phyloP scores from a whole-genome alignment of 2,329 filamentous ascomycete species.

The Ophiostoma piceae region DNA sequence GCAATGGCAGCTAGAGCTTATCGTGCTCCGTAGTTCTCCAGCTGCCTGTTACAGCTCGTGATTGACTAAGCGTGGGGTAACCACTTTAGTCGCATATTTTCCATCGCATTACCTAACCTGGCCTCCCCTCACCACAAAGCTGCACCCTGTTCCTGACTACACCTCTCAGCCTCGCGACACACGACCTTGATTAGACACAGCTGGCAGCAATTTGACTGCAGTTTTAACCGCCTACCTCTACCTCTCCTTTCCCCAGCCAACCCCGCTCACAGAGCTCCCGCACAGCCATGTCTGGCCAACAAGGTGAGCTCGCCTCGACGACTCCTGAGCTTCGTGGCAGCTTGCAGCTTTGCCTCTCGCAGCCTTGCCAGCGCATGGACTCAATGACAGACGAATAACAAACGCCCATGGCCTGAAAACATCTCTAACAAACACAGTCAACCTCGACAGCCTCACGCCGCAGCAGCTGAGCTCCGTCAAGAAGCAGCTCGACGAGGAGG shows the following conservation, averaged over 20 bases:
- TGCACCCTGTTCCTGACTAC: not conserved
- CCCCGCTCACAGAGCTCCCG: conserved; percentile 1
- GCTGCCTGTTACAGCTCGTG: not conserved
- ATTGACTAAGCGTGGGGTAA: conserved; percentile 14
- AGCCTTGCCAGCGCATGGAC: not conserved
- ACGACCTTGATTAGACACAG: not conserved
- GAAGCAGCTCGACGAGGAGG: conserved; percentile 91
- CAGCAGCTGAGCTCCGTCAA: conserved; percentile 88
- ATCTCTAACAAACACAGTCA: conserved; percentile 39
- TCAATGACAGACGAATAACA: not conserved
- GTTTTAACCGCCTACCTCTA: not conserved
- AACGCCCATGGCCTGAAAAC: not conserved
- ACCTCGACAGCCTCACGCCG: conserved; percentile 68
- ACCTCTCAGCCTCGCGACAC: not conserved
- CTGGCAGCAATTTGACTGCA: not conserved
- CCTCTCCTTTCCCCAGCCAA: too few species aligned
- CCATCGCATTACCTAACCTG: conserved; percentile 14
- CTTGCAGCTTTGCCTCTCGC: not conserved
- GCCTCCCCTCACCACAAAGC: conserved; percentile 9
- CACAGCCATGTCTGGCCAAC: conserved; percentile 12
- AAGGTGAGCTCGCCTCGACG: conserved; percentile 7
- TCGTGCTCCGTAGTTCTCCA: not conserved
- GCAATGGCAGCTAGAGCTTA: not conserved
- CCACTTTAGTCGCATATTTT: conserved; percentile 2
- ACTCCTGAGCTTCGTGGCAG: not conserved